These are phyloP conservation scores for Aspergillus phoenicis DNA, from an alignment of 2,329 filamentous ascomycete genomes.

Conservation along the genomic window DNA sequence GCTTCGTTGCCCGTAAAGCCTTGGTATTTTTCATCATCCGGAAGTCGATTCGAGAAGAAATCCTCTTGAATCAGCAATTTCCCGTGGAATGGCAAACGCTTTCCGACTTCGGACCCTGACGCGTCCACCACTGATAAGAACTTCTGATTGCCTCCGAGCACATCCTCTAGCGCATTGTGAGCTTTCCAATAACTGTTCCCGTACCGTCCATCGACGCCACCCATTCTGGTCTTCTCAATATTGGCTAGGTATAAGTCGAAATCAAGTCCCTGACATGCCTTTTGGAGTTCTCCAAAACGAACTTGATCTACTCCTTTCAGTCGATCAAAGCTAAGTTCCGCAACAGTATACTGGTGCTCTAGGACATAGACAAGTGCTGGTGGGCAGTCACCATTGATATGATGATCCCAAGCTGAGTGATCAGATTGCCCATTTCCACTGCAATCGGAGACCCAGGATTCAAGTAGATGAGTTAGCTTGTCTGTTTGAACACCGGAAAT, in stretches of 20 bases:
- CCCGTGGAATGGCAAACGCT: neutral
- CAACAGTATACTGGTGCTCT: constrained; percentile 6
- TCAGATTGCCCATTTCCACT: neutral
- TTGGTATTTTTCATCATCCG: neutral
- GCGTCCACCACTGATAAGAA: neutral
- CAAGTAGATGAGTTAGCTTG: neutral
- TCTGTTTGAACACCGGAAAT: neutral
- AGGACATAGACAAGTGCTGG: constrained; percentile 9
- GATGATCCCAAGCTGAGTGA: neutral
- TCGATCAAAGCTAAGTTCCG: neutral
- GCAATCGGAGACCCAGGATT: neutral
- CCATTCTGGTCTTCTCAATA: neutral
- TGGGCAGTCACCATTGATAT: neutral
- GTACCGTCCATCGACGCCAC: too few relatives aligned
- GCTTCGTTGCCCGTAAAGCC: neutral
- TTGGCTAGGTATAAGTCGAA: neutral
- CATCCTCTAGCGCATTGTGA: neutral
- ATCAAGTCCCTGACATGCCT: neutral
- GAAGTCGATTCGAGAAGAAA: neutral
- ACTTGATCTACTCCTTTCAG: neutral
- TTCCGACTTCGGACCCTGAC: neutral
- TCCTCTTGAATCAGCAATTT: neutral
- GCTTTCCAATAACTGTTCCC: too few relatives aligned
- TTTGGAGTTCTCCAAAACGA: neutral
- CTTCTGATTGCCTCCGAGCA: neutral